Base-by-base conservation (phyloP, 2,329 filamentous ascomycete species). In the Cladosporium velox region DNA sequence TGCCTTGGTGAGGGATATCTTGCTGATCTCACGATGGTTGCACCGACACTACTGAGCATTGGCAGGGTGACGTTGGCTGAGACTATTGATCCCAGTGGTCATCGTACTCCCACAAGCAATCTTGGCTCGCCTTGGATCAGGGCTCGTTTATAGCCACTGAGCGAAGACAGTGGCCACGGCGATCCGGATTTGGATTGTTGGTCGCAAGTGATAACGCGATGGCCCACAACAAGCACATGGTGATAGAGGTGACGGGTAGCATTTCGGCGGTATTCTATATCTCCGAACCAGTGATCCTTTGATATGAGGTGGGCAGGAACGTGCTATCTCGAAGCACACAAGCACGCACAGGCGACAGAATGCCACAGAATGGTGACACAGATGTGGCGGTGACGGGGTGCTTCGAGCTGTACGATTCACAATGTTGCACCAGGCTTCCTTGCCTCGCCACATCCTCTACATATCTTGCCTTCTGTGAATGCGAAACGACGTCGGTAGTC, bases 41-140 rank as follows among this genome's bases (percentile, higher is more conserved):
- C 41, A 61, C 59, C 21, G 26, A 51, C 41, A 34, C 30, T 51
- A 44, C 59, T 51, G 44, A 34, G 41, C 8, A 30, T 32, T 44
- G 38, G 41, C 38, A 61, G n/a, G 41, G 59, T 34, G 41, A 61
- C 59, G 24, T 49, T 49, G 59, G 28, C 28, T 61, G 38, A 61
- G 59, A 61, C 44, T 55, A 55, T 55, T 5, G 52, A 41, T 6
- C 28, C 34, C 15, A 44, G 6, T 59, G 7, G 15, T 38, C 21
- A 47, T 55, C 30, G 28, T 55, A 21, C 52, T 55, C 10, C 52
- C 52, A 59, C 18, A 15, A 10, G 15, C 14, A 24, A 47, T 28
- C 35, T n/a, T 41, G 12, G 26, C 38, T 44, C 18, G 1, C 38
- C 38, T n/a, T n/a, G 0, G 18, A 44, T 44, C 38, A 10, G 38